phyloP scores from a whole-genome alignment of 495 filamentous ascomycete genomes.

The Daldinia grandis region DNA sequence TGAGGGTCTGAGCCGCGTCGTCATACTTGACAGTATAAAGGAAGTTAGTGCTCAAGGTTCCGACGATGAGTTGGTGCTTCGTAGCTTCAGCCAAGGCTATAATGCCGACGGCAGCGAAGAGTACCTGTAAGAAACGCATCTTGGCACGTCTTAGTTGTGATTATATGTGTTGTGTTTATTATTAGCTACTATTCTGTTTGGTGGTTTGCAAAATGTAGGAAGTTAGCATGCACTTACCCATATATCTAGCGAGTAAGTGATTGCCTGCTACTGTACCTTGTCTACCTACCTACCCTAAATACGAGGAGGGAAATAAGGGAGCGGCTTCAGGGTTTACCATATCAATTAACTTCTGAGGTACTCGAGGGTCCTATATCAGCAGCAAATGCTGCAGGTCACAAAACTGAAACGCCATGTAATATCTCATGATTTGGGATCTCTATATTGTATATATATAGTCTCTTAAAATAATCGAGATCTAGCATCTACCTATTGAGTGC shows the following conservation, averaged over 20 bases:
- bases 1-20: slow-evolving; percentile 39
- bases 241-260: background rate
- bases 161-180: background rate
- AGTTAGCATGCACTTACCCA: background rate
- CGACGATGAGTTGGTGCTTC: slow-evolving; percentile 37
- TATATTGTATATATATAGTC: too few species aligned
- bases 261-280: background rate
- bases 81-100: slow-evolving; percentile 19
- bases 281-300: background rate
- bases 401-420: too few species aligned
- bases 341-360: background rate
- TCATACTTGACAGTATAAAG: slow-evolving; percentile 48
- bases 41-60: slow-evolving; percentile 42
- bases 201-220: background rate
- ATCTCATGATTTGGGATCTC: too few species aligned
- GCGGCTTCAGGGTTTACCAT: background rate
- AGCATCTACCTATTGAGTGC: too few species aligned
- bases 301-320: background rate
- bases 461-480: too few species aligned
- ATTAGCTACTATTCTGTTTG: background rate
- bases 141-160: background rate
- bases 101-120: background rate
- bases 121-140: background rate
- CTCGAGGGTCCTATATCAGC: background rate
- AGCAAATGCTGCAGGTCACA: too few species aligned